Conservation (phyloP, 371 early-diverging fungal genomes). For the Funneliformis caledonium region DNA sequence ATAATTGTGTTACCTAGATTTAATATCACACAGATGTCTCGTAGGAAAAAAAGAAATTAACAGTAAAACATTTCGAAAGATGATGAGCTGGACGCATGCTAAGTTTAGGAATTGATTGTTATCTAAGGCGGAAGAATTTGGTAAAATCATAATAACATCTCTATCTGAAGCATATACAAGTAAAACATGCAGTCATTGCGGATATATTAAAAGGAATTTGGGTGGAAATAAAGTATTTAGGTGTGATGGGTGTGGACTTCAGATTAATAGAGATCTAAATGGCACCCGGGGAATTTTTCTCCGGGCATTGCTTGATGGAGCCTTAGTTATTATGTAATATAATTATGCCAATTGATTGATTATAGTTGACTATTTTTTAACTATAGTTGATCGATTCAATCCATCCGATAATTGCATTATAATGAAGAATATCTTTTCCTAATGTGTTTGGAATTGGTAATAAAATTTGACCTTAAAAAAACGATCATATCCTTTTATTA, state of each 20-base stretch:
- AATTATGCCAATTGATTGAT: not conserved
- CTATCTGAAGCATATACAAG: constrained; percentile 19
- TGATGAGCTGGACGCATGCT: constrained; percentile 32
- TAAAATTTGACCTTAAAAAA: too few species aligned
- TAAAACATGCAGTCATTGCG: constrained; percentile 22
- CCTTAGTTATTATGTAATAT: constrained; percentile 1
- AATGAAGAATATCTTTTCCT: too few species aligned
- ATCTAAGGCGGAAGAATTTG: constrained; percentile 24
- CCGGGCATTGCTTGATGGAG: constrained; percentile 27
- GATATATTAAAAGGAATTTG: constrained; percentile 16
- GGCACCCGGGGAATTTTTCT: constrained; percentile 31
- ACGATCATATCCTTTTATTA: too few species aligned
- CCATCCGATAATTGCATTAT: too few species aligned
- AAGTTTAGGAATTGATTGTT: constrained; percentile 27
- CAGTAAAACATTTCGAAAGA: constrained; percentile 1
- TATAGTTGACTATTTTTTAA: constrained; percentile 7
- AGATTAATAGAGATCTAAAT: constrained; percentile 23
- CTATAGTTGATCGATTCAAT: constrained; percentile 7
- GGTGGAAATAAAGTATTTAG: constrained; percentile 32
- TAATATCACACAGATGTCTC: constrained; percentile 1
- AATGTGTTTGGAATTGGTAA: too few species aligned
- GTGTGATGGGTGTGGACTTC: not conserved
- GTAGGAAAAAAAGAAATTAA: not conserved
- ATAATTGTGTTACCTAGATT: constrained; percentile 15
- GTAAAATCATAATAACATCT: constrained; percentile 23